These are phyloP conservation scores for Gymnopus androsaceus DNA, from an alignment of 1,284 basidiomycete genomes.

Conservation along the genomic window DNA sequence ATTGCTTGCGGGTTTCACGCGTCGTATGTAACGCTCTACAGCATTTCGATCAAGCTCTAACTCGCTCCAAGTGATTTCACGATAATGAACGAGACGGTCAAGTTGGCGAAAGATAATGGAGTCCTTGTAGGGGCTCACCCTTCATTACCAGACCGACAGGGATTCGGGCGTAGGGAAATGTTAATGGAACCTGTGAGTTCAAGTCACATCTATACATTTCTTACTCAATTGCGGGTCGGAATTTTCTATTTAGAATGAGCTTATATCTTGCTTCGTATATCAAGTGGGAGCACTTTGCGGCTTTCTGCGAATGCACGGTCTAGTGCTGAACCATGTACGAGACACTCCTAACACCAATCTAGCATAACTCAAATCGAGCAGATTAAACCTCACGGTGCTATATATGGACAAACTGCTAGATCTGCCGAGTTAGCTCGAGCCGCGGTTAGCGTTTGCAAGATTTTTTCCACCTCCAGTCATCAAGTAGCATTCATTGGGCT, in stretches of 20 bases:
- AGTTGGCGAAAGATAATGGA: slow-evolving; percentile 50
- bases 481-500: slow-evolving; percentile 58
- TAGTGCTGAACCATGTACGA: slow-evolving; percentile 53
- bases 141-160: slow-evolving; percentile 62
- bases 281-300: slow-evolving; percentile 62
- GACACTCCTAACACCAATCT: slow-evolving; percentile 8
- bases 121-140: slow-evolving; percentile 64
- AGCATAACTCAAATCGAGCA: slow-evolving; percentile 15
- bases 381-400: slow-evolving; percentile 59
- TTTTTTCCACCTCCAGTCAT: slow-evolving; percentile 37
- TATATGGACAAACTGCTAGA: slow-evolving; percentile 57
- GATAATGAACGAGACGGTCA: slow-evolving; percentile 62
- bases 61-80: slow-evolving; percentile 49
- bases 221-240: background rate
- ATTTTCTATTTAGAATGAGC: slow-evolving; percentile 44
- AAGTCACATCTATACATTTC: background rate
- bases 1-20: slow-evolving; percentile 68
- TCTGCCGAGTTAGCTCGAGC: slow-evolving; percentile 54
- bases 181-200: slow-evolving; percentile 50
- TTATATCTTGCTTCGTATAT: slow-evolving; percentile 59
- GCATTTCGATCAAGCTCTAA: background rate
- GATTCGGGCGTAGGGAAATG: slow-evolving; percentile 67
- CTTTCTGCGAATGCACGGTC: slow-evolving; percentile 51
- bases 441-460: slow-evolving; percentile 49
- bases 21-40: slow-evolving; percentile 38